Evolutionary conservation across 2,329 filamentous ascomycete genomes (phyloP).

Genomic region (Rasamsonia emersonii): DNA sequence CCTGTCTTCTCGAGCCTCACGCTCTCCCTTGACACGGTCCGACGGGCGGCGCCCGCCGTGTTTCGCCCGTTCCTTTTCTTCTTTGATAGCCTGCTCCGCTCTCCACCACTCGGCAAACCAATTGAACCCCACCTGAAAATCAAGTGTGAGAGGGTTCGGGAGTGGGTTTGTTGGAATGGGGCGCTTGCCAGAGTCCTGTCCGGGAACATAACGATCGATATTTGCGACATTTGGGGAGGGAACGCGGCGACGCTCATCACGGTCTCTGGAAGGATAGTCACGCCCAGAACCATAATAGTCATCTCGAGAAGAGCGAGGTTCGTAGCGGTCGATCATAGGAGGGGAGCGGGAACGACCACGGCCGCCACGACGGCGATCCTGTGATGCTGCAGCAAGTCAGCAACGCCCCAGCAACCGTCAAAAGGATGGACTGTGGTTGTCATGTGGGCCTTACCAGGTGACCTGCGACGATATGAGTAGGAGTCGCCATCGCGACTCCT

Average conservation of each 20-base stretch:
- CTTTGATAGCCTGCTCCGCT: conserved; percentile 53
- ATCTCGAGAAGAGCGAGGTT: conserved; percentile 49
- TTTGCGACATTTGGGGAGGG: conserved; percentile 50
- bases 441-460: conserved; percentile 32
- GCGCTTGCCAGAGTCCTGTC: conserved; percentile 48
- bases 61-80: conserved; percentile 54
- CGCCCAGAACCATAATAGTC: conserved; percentile 45
- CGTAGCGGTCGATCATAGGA: conserved; percentile 54
- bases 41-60: conserved; percentile 48
- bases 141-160: conserved; percentile 53
- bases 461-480: conserved; percentile 37
- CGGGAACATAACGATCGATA: conserved; percentile 59
- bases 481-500: conserved; percentile 34
- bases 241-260: conserved; percentile 49
- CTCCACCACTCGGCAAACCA: conserved; percentile 64
- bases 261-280: conserved; percentile 39
- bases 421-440: background rate
- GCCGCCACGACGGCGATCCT: conserved; percentile 34
- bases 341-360: conserved; percentile 53
- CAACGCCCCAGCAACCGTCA: background rate
- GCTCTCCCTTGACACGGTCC: conserved; percentile 52
- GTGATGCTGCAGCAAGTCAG: conserved; percentile 18
- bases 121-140: conserved; percentile 59
- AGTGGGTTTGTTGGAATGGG: conserved; percentile 48
- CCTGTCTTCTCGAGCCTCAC: conserved; percentile 53